Evolutionary conservation across 2,329 filamentous ascomycete species (phyloP).

Genomic region (Alternaria dauci): DNA sequence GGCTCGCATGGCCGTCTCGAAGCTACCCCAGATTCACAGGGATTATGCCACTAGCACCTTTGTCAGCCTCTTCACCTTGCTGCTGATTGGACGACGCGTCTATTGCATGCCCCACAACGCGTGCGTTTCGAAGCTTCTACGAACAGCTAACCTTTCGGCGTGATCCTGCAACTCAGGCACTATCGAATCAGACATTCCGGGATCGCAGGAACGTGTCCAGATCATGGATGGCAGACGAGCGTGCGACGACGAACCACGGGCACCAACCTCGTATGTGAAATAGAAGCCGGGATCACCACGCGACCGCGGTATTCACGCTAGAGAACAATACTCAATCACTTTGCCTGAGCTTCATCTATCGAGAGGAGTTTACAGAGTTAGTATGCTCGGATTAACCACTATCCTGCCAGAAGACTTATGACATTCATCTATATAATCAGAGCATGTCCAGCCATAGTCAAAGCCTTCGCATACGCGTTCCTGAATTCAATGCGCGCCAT

Average conservation of each 20-base stretch:
- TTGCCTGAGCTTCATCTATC: neutral
- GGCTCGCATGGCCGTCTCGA: conserved; percentile 15
- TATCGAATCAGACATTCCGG: no score
- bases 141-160: conserved; percentile 1
- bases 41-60: conserved; percentile 16
- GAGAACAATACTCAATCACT: neutral
- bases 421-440: neutral
- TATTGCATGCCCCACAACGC: neutral
- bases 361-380: neutral
- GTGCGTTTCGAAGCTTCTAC: neutral
- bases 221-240: no score
- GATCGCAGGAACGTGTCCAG: no score
- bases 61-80: conserved; percentile 18
- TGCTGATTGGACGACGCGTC: conserved; percentile 18
- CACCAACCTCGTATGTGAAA: neutral
- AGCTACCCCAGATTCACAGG: conserved; percentile 30
- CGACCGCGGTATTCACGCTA: neutral
- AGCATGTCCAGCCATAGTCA: neutral
- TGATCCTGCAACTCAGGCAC: neutral
- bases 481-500: neutral
- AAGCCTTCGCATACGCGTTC: neutral
- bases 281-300: neutral
- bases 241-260: no score
- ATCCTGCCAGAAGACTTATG: neutral
- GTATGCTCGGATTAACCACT: neutral